Conservation (phyloP, 2,329 filamentous ascomycete species). For the Ceratocystis albifundus region DNA sequence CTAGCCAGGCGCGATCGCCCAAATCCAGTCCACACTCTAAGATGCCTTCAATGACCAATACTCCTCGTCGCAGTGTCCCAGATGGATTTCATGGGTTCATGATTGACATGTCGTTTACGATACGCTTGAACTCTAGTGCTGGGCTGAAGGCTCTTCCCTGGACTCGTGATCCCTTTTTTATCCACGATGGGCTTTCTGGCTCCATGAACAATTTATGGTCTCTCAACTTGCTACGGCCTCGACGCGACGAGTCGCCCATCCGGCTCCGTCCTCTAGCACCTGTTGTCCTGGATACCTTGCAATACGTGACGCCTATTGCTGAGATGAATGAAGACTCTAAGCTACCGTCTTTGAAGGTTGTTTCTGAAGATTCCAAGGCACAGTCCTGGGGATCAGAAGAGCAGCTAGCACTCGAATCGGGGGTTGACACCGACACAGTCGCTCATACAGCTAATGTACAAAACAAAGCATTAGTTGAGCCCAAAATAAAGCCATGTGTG, state of each 20-base stretch:
- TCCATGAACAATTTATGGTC: slow-evolving; percentile 8
- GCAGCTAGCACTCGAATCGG: slow-evolving; percentile 19
- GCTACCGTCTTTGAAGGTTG: slow-evolving; percentile 1
- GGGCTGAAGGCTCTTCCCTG: slow-evolving; percentile 9
- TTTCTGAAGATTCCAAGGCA: background rate
- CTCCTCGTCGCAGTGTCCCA: background rate
- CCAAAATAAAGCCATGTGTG: background rate
- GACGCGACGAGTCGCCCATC: slow-evolving; percentile 9
- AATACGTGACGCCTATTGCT: slow-evolving; percentile 17
- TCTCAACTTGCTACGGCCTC: background rate
- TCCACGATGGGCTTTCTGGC: slow-evolving; percentile 17
- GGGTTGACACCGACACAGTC: background rate
- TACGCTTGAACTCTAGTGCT: background rate
- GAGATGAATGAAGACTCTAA: slow-evolving; percentile 15
- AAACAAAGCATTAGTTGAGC: background rate
- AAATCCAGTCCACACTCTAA: background rate
- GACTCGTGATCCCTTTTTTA: slow-evolving; percentile 22
- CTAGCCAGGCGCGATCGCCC: background rate
- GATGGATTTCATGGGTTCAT: slow-evolving; percentile 7
- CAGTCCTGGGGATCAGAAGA: slow-evolving; percentile 21
- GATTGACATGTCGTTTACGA: slow-evolving; percentile 8
- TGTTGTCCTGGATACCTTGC: background rate
- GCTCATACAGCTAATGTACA: background rate
- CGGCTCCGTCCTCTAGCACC: slow-evolving; percentile 8
- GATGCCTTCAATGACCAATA: slow-evolving; percentile 4